Conservation (phyloP, 768 basidiomycete species). For the Gloeopeniophorella convolvens region DNA sequence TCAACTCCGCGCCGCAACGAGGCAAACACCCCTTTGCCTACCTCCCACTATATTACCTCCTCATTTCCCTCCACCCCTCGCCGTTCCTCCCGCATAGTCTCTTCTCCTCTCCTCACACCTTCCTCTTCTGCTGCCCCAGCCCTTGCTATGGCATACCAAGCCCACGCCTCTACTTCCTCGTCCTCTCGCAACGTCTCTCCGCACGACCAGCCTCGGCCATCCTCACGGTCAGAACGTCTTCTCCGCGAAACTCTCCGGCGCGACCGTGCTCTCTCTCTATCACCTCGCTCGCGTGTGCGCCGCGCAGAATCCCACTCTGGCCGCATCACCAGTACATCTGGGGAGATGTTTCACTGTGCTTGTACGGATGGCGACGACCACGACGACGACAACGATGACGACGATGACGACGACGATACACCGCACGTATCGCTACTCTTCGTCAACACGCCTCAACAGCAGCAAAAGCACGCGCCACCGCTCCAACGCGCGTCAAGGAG, state of each 20-base stretch:
- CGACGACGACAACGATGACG: slow-evolving; percentile 26
- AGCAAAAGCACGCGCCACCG: slow-evolving; percentile 10
- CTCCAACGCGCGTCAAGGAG: slow-evolving; percentile 14
- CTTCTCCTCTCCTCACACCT: slow-evolving; percentile 10
- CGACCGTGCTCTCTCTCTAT: slow-evolving; percentile 32
- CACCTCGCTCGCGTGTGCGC: slow-evolving; percentile 21
- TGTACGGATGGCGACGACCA: slow-evolving; percentile 27
- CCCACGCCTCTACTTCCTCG: slow-evolving; percentile 23
- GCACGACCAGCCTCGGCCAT: slow-evolving; percentile 29
- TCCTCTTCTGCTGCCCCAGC: slow-evolving; percentile 29
- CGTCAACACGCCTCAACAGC: slow-evolving; percentile 10
- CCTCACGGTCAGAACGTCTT: slow-evolving; percentile 49
- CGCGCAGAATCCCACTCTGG: slow-evolving; percentile 10
- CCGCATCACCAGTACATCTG: slow-evolving; percentile 10
- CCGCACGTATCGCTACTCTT: slow-evolving; percentile 27
- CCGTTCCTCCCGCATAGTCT: slow-evolving; percentile 3
- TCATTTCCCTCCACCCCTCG: slow-evolving; percentile 9
- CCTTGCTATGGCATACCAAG: slow-evolving; percentile 33
- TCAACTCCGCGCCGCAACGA: slow-evolving; percentile 19
- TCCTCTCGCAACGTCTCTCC: slow-evolving; percentile 19
- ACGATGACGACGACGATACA: slow-evolving; percentile 26
- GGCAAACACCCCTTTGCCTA: slow-evolving; percentile 14
- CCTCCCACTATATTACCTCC: slow-evolving; percentile 15
- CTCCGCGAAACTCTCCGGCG: slow-evolving; percentile 49
- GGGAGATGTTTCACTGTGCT: slow-evolving; percentile 17